phyloP scores from a whole-genome alignment of 495 filamentous ascomycete species.

The Penicillium malachiteum region DNA sequence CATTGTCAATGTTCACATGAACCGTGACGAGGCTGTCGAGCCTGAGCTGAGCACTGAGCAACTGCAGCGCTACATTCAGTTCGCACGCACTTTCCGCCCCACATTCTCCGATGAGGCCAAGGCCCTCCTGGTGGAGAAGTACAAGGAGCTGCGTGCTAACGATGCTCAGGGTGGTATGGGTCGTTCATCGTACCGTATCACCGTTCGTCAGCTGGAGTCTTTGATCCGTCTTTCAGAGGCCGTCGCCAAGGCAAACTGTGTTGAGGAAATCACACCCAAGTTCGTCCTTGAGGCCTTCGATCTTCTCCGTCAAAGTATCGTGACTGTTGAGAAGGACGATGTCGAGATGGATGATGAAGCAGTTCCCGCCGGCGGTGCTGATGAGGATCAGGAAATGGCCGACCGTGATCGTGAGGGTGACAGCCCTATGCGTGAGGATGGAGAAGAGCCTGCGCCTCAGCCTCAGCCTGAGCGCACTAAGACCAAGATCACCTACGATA shows the following conservation, averaged over 20 bases:
- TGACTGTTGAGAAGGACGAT: constrained; percentile 96
- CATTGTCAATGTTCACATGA: constrained; percentile 91
- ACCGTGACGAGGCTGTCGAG: constrained; percentile 83
- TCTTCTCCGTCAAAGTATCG: constrained; percentile 87
- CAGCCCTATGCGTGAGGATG: constrained; percentile 61
- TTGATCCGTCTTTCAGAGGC: constrained; percentile 93
- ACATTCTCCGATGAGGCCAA: constrained; percentile 90
- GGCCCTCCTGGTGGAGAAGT: constrained; percentile 79
- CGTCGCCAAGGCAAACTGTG: constrained; percentile 95
- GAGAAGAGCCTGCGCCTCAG: constrained; percentile 40
- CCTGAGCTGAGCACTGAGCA: constrained; percentile 97
- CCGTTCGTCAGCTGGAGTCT: constrained; percentile 91
- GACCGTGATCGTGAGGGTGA: constrained; percentile 66
- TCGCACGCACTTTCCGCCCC: constrained; percentile 90
- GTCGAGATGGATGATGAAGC: constrained; percentile 87
- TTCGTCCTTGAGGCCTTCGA: constrained; percentile 92
- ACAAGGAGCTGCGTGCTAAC: constrained; percentile 92
- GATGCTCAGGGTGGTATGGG: constrained; percentile 94
- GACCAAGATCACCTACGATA: constrained; percentile 93
- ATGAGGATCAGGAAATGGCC: constrained; percentile 41
- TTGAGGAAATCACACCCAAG: constrained; percentile 79
- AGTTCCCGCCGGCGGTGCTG: constrained; percentile 16
- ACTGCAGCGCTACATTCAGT: constrained; percentile 94
- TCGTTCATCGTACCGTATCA: constrained; percentile 92
- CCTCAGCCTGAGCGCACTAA: constrained; percentile 52